Evolutionary conservation across 495 filamentous ascomycete species (phyloP).

Genomic region (Alectoria sarmentosa): DNA sequence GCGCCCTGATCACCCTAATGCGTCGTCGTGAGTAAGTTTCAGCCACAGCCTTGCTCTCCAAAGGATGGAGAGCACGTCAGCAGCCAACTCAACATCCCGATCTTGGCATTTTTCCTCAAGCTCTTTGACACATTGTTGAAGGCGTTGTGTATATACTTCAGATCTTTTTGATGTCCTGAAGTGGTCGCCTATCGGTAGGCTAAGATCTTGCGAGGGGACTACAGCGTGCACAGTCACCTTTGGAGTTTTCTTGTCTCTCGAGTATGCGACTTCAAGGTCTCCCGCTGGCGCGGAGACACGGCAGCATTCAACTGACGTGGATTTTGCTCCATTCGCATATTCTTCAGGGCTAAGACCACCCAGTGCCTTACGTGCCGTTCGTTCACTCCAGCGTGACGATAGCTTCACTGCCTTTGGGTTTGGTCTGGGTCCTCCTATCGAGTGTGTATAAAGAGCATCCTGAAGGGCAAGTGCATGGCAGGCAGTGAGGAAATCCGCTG

Average conservation of each 20-base stretch:
- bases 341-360: slow-evolving; percentile 10
- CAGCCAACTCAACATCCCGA: slow-evolving; percentile 17
- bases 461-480: slow-evolving; percentile 19
- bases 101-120: slow-evolving; percentile 12
- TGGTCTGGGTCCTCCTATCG: not conserved
- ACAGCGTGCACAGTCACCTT: not conserved
- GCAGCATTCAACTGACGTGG: slow-evolving; percentile 2
- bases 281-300: not conserved
- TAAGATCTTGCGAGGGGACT: not conserved
- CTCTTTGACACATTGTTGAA: slow-evolving; percentile 4
- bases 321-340: slow-evolving; percentile 12
- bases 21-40: slow-evolving; percentile 7
- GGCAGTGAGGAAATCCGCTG: slow-evolving; percentile 42
- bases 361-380: slow-evolving; percentile 16
- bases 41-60: slow-evolving; percentile 22
- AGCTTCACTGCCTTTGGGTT: not conserved
- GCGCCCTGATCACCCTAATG: not conserved
- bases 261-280: slow-evolving; percentile 9
- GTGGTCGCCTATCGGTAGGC: slow-evolving; percentile 3
- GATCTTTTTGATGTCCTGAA: slow-evolving; percentile 2
- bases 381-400: slow-evolving; percentile 15
- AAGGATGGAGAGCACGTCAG: slow-evolving; percentile 9
- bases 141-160: not conserved
- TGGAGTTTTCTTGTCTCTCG: not conserved
- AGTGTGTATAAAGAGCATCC: slow-evolving; percentile 7